Conservation (phyloP, 2,329 filamentous ascomycete genomes). For the Aspergillus candidus region DNA sequence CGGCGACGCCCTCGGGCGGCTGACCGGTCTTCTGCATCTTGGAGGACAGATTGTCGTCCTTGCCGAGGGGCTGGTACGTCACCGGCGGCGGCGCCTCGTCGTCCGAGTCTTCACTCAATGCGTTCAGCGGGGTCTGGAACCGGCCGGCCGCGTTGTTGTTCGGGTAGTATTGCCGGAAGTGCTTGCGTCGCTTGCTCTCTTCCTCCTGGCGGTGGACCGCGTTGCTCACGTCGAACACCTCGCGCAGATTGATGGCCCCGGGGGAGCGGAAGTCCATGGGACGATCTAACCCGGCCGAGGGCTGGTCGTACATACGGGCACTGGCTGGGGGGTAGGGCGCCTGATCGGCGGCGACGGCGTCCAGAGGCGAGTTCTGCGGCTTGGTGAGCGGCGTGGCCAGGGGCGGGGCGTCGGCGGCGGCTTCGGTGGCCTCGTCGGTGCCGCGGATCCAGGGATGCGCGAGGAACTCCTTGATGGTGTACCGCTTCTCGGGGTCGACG, state of each 20-base stretch:
- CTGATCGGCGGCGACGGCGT: constrained; percentile 40
- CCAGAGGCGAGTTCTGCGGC: constrained; percentile 51
- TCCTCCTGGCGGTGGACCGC: constrained; percentile 96
- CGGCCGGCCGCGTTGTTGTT: constrained; percentile 49
- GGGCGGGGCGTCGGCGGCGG: constrained; percentile 63
- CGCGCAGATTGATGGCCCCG: constrained; percentile 87
- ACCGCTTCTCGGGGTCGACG: constrained; percentile 91
- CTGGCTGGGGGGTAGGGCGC: constrained; percentile 43
- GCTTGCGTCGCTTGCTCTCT: constrained; percentile 84
- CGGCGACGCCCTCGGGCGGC: constrained; percentile 55
- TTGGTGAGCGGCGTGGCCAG: constrained; percentile 61
- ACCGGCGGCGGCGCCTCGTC: constrained; percentile 50
- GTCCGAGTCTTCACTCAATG: constrained; percentile 58
- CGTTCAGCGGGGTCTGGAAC: constrained; percentile 57
- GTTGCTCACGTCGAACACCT: constrained; percentile 98
- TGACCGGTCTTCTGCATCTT: constrained; percentile 62
- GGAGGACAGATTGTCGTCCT: constrained; percentile 42
- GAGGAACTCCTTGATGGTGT: constrained; percentile 87
- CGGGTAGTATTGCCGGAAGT: constrained; percentile 65
- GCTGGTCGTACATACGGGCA: constrained; percentile 52
- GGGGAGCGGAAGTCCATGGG: constrained; percentile 92
- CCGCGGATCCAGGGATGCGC: constrained; percentile 88
- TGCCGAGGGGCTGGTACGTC: constrained; percentile 10
- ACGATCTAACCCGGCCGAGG: constrained; percentile 51
- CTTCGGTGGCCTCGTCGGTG: constrained; percentile 60